Evolutionary conservation across 257 asterid genomes (phyloP).

Genomic region (Solanum virginianum): DNA sequence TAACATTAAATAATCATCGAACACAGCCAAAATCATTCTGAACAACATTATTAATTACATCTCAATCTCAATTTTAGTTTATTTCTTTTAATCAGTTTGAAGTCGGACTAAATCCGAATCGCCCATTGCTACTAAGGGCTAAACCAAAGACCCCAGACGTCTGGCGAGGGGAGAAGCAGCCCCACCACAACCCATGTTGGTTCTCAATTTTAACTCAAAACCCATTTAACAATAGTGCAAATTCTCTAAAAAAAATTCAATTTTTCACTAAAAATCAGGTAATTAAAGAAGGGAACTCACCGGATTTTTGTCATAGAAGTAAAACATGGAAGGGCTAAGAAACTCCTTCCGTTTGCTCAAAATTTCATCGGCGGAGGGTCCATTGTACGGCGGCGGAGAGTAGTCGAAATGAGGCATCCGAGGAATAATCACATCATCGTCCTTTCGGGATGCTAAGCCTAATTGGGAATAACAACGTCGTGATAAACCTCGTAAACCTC

Average conservation of each 20-base stretch:
- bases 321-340: slow-evolving; percentile 84
- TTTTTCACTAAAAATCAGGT: neutral
- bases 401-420: slow-evolving; percentile 80
- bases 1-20: neutral
- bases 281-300: slow-evolving; percentile 12
- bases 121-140: too few species aligned
- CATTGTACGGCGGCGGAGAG: slow-evolving; percentile 77
- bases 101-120: neutral
- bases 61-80: neutral
- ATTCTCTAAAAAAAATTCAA: neutral
- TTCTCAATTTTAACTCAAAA: neutral
- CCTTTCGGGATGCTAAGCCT: neutral
- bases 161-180: fast-evolving
- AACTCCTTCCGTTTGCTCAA: slow-evolving; percentile 45
- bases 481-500: neutral
- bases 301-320: slow-evolving; percentile 51
- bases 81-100: too few species aligned
- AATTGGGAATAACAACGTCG: neutral
- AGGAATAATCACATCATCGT: slow-evolving; percentile 13
- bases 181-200: fast-evolving
- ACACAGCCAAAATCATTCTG: neutral
- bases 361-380: slow-evolving; percentile 66
- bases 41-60: neutral
- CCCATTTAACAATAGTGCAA: too few species aligned
- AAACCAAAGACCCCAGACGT: fast-evolving